Evolutionary conservation across 2,329 filamentous ascomycete genomes (phyloP).

Genomic region (Colletotrichum incanum): DNA sequence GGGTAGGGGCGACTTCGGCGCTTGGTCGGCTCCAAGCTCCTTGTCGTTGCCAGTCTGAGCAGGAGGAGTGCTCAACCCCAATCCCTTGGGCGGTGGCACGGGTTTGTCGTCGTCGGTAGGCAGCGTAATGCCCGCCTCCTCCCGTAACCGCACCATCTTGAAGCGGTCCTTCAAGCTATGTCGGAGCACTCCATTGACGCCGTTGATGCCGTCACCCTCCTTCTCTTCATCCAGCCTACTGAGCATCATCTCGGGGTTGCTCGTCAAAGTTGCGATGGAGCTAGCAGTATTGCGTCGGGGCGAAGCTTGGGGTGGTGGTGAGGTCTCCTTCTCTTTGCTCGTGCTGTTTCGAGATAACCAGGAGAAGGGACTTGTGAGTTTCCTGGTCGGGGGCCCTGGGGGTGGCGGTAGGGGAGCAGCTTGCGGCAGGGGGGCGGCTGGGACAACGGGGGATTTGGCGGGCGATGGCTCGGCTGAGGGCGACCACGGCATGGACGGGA

Average conservation of each 20-base stretch:
- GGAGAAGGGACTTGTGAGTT: constrained; percentile 89
- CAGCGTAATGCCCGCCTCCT: constrained; percentile 74
- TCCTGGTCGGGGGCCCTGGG: constrained; percentile 68
- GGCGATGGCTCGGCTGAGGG: constrained; percentile 68
- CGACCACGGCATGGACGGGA: constrained; percentile 83
- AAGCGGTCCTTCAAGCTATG: constrained; percentile 85
- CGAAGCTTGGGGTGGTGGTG: constrained; percentile 65
- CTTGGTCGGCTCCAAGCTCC: constrained; percentile 34
- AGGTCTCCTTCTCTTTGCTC: constrained; percentile 69
- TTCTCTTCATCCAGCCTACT: constrained; percentile 82
- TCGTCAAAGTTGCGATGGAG: constrained; percentile 83
- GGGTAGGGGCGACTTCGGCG: constrained; percentile 64
- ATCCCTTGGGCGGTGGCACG: constrained; percentile 36
- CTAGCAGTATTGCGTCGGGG: constrained; percentile 81
- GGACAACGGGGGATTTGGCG: constrained; percentile 61
- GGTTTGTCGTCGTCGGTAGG: constrained; percentile 69
- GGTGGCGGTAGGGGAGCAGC: constrained; percentile 50
- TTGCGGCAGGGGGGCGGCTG: constrained; percentile 51
- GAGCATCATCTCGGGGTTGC: constrained; percentile 86
- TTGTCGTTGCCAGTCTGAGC: constrained; percentile 44
- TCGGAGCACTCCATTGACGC: constrained; percentile 55
- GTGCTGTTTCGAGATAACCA: constrained; percentile 83
- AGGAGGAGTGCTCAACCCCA: constrained; percentile 48
- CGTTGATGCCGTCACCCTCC: constrained; percentile 65
- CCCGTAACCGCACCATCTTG: constrained; percentile 81